Evolutionary conservation across 176 grass and related monocot genomes (phyloP).

Genomic region (Bonia amplexicaulis): DNA sequence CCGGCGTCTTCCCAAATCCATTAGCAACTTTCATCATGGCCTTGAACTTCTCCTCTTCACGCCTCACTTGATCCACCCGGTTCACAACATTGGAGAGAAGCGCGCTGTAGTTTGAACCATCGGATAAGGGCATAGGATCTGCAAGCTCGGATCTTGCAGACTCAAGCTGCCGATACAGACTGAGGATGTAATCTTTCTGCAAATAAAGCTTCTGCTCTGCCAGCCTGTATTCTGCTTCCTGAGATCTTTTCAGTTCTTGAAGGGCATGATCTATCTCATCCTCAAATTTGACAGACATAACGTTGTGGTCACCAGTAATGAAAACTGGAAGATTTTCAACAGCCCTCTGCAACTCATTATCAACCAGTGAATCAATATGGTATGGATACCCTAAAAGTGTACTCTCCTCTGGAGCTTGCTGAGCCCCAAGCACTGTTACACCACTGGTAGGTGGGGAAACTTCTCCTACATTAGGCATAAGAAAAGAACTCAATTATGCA

Average conservation of each 20-base stretch:
- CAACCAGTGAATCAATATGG: conserved; percentile 22
- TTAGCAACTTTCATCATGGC: conserved; percentile 60
- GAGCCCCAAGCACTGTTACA: conserved; percentile 38
- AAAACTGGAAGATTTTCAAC: conserved; percentile 22
- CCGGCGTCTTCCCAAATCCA: conserved; percentile 47
- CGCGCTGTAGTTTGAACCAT: conserved; percentile 32
- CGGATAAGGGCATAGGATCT: conserved; percentile 45
- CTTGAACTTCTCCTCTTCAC: conserved; percentile 64
- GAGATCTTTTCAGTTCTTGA: conserved; percentile 60
- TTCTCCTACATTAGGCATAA: conserved; percentile 39
- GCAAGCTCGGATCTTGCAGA: conserved; percentile 48
- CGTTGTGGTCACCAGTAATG: conserved; percentile 45
- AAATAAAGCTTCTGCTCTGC: conserved; percentile 75
- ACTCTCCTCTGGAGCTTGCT: background rate
- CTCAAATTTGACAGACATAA: conserved; percentile 59
- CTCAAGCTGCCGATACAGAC: conserved; percentile 60
- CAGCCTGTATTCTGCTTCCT: conserved; percentile 56
- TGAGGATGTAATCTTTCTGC: conserved; percentile 71
- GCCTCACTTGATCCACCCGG: conserved; percentile 63
- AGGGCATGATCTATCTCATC: conserved; percentile 60
- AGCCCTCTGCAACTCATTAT: conserved; percentile 16
- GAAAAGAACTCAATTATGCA: conserved; percentile 23
- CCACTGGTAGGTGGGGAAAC: conserved; percentile 9
- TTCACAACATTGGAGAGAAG: conserved; percentile 50
- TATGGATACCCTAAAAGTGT: conserved; percentile 16